A percentile compares a stretch with the other conserved stretches of the same genome.
These are phyloP conservation scores for Rhodotorula sp. DNA, from an alignment of 1,284 basidiomycete species.

Conservation along the genomic window DNA sequence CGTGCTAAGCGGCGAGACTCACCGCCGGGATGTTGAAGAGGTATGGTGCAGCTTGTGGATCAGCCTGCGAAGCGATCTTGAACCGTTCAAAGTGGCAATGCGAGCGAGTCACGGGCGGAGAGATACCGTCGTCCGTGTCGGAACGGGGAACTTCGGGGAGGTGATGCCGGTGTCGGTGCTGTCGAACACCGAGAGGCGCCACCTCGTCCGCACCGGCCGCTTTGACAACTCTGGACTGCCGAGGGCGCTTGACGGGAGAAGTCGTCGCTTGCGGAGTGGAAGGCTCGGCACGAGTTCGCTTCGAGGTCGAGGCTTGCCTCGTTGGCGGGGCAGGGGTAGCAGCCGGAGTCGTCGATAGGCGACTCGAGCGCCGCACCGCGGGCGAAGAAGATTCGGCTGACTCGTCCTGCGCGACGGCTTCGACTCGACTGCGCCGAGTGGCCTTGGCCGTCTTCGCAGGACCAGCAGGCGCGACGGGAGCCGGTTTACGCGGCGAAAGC, in stretches of 20 bases:
- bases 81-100: constrained; percentile 16
- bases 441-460: background rate
- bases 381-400: background rate
- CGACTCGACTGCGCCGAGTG: no score
- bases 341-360: background rate
- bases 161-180: constrained; percentile 17
- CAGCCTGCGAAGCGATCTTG: background rate
- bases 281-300: background rate
- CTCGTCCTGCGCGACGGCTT: no score
- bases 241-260: background rate
- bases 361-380: background rate
- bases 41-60: background rate
- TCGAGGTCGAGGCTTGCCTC: background rate
- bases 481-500: background rate
- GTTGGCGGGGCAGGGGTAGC: background rate
- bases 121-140: background rate
- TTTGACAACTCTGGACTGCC: background rate
- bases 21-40: constrained; percentile 20
- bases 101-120: constrained; percentile 21
- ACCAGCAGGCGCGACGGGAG: no score
- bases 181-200: no score
- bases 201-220: no score
- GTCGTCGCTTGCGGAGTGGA: background rate
- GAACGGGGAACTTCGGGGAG: background rate
- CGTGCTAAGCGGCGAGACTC: background rate